These are phyloP conservation scores for Hemisphaericaspora nanyangensis DNA, from an alignment of 805 yeast species.

Conservation along the genomic window DNA sequence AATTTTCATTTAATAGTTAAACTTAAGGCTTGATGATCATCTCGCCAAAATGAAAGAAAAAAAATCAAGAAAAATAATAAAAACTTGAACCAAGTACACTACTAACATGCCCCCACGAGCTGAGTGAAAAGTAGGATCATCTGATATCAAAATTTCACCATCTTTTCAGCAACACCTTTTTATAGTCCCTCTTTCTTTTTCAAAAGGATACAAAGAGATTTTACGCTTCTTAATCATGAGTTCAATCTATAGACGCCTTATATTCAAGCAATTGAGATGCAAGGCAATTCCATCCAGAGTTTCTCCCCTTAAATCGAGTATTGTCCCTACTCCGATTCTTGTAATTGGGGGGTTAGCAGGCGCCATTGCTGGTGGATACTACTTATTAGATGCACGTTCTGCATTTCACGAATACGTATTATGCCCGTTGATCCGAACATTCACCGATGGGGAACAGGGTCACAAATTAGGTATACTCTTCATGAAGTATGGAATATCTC, in stretches of 20 bases:
- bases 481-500: conserved; percentile 66
- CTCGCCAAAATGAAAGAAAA: background rate
- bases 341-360: conserved; percentile 18
- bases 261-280: conserved; percentile 1
- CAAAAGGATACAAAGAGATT: too few species aligned
- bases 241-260: background rate
- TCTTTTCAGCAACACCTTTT: too few species aligned
- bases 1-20: too few species aligned
- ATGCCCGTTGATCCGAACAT: conserved; percentile 69
- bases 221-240: background rate
- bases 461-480: conserved; percentile 71
- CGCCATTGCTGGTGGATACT: conserved; percentile 44
- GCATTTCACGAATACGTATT: conserved; percentile 75
- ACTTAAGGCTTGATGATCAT: too few species aligned
- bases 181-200: too few species aligned
- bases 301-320: conserved; percentile 11
- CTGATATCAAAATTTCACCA: too few species aligned
- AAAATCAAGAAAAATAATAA: background rate
- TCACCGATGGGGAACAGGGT: conserved; percentile 82
- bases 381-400: conserved; percentile 72
- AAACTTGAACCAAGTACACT: too few species aligned
- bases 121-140: too few species aligned
- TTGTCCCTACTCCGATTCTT: conserved; percentile 14
- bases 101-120: too few species aligned
- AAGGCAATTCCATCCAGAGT: background rate